Base-by-base conservation (phyloP, 2,329 filamentous ascomycete genomes). In the Fusarium sp. region DNA sequence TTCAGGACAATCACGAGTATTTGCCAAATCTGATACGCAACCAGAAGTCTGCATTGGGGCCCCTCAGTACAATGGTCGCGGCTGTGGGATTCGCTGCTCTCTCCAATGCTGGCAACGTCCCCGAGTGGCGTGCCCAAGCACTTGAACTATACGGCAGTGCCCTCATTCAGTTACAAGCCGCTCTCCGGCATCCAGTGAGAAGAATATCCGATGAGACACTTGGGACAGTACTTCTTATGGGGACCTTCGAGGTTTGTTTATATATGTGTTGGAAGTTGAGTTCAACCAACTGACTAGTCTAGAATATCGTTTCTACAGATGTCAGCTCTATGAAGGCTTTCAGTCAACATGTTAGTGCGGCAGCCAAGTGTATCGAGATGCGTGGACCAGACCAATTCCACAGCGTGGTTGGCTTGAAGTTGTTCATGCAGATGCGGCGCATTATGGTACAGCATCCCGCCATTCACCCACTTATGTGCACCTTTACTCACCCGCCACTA, bases 71-170 rank as follows among this genome's bases (percentile, higher is more conserved):
- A 6, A 50, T 54, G 0, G 39, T 58, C 1, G 53, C 63, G 7
- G 66, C 66, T 19, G 53, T 55, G 8, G 63, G 66, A 4, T 60
- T 63, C 21, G 57, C 66, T 15, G 66, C 66, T n/a, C 42, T 68
- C n/a, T 55, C 66, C 4, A 67, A 67, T 14, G 47, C 66, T 8
- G 61, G 61, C 1, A 56, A 49, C 3, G 55, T 55, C 13, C 9
- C 33, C 13, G 43, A 31, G 11, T 67, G 63, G 66, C 44, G 56
- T 5, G 23, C 48, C 13, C 63, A 68, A 38, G 57, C 66, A 10
- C 63, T 65, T 19, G 33, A 36, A 2, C 27, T 65, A 6, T 68
- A 67, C 3, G 48, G 62, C n/a, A 61, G 36, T 8, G 51, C 66
- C 1, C 56, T 68, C 33, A 42, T 47, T 3, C 53, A 54, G 10